Evolutionary conservation across 2,329 filamentous ascomycete genomes (phyloP).

Genomic region (Uncinocarpus reesii): DNA sequence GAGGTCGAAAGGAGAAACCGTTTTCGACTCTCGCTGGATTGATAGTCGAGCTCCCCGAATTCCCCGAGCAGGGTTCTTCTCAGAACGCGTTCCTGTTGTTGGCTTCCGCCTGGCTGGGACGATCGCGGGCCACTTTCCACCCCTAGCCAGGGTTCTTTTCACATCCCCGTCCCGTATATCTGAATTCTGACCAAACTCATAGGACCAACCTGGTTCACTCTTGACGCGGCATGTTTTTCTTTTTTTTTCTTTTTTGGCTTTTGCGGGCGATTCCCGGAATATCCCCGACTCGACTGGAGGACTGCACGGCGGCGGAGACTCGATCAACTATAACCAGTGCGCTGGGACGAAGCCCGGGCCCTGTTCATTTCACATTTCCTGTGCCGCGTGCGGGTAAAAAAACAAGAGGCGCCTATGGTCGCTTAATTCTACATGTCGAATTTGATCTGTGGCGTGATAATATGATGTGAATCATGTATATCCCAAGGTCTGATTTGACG

Average conservation of each 20-base stretch:
- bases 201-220: neutral
- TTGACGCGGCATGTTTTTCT: neutral
- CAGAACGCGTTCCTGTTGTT: neutral
- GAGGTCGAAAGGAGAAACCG: neutral
- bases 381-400: too few relatives aligned
- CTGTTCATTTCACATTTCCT: too few relatives aligned
- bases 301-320: neutral
- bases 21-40: too few relatives aligned
- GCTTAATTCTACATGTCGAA: constrained; percentile 2
- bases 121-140: neutral
- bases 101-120: neutral
- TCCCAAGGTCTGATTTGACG: neutral
- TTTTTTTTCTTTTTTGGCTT: neutral
- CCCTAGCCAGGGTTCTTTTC: too few relatives aligned
- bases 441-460: neutral
- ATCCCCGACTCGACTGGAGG: neutral
- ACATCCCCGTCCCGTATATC: neutral
- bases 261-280: neutral
- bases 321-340: constrained; percentile 5
- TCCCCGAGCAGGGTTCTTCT: neutral
- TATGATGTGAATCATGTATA: neutral
- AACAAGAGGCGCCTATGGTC: neutral
- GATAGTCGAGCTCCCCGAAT: too few relatives aligned
- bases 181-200: neutral
- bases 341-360: constrained; percentile 5